phyloP scores from a whole-genome alignment of 805 yeast species.

The Spencermartinsiella europaea region DNA sequence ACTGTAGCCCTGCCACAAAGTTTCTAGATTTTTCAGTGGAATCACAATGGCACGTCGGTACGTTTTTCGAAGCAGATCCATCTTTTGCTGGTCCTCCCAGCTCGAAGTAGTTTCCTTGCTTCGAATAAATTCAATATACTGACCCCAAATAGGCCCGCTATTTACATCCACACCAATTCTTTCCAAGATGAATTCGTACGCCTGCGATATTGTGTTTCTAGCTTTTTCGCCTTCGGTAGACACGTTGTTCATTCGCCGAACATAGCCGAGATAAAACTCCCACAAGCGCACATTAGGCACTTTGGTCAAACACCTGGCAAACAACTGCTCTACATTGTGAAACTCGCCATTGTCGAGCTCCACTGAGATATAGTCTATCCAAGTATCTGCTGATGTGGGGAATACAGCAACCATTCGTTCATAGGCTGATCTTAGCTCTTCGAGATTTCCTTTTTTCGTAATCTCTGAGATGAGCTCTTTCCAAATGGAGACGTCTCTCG shows the following conservation, averaged over 20 bases:
- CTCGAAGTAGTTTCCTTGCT: conserved; percentile 51
- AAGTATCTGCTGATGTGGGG: conserved; percentile 64
- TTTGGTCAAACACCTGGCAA: conserved; percentile 56
- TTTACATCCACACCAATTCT: conserved; percentile 75
- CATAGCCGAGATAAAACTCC: conserved; percentile 71
- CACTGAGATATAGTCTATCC: conserved; percentile 67
- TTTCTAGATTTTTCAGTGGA: conserved; percentile 74
- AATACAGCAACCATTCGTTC: conserved; percentile 58
- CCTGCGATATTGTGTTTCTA: conserved; percentile 64
- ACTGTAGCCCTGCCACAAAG: conserved; percentile 74
- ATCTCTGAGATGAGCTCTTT: conserved; percentile 44
- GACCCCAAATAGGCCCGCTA: conserved; percentile 71
- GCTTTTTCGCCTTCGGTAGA: conserved; percentile 79
- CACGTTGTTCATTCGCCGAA: conserved; percentile 59
- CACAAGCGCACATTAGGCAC: conserved; percentile 66
- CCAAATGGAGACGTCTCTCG: conserved; percentile 55
- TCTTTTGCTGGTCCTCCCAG: conserved; percentile 81
- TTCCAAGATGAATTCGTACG: conserved; percentile 76
- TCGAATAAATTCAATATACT: conserved; percentile 72
- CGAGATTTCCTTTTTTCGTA: conserved; percentile 52
- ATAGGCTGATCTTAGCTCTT: conserved; percentile 52
- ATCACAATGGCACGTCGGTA: conserved; percentile 64
- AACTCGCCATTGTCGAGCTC: conserved; percentile 63
- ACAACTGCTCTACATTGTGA: conserved; percentile 58
- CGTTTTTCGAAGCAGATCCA: conserved; percentile 67